A percentile compares a stretch with the other conserved stretches of the same genome.
phyloP scores from a whole-genome alignment of 2,329 filamentous ascomycete species.

The Colletotrichum siamense region DNA sequence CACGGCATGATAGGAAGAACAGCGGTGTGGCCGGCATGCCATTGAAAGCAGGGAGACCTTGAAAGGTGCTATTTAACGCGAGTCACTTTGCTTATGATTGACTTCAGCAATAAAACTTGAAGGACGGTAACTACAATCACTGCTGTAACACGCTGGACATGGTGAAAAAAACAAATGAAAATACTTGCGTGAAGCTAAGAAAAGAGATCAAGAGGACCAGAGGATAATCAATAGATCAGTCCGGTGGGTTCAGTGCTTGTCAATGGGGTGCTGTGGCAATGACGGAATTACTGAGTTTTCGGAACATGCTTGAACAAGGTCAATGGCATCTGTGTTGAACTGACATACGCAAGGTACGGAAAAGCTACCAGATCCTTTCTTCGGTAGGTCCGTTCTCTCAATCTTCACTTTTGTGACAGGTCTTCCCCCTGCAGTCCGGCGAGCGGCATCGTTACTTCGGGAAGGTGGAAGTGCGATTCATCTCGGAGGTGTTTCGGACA shows the following conservation, averaged over 20 bases:
- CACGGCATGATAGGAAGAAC: not conserved
- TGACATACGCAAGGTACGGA: not conserved
- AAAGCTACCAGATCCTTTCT: not conserved
- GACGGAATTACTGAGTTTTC: not conserved
- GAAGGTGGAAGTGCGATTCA: not conserved
- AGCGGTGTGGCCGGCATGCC: rapidly evolving
- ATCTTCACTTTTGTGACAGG: not conserved
- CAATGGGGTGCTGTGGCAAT: not conserved
- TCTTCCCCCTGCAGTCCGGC: not conserved
- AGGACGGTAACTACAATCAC: not conserved
- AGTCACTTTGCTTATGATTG: not conserved
- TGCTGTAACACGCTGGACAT: not conserved
- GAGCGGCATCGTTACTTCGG: not conserved
- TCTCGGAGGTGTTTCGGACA: not conserved
- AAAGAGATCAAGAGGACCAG: not conserved
- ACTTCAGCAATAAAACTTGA: not conserved
- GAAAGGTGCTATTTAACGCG: not conserved
- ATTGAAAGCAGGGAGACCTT: not conserved
- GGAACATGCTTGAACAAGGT: not conserved
- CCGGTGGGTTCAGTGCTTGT: not conserved
- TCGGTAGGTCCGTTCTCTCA: not conserved
- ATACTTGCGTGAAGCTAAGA: not conserved
- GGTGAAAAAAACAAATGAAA: not conserved
- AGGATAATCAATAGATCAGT: not conserved
- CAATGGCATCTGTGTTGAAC: not conserved